Base-by-base conservation (phyloP, 768 basidiomycete species). In the Termitomyces sp. region DNA sequence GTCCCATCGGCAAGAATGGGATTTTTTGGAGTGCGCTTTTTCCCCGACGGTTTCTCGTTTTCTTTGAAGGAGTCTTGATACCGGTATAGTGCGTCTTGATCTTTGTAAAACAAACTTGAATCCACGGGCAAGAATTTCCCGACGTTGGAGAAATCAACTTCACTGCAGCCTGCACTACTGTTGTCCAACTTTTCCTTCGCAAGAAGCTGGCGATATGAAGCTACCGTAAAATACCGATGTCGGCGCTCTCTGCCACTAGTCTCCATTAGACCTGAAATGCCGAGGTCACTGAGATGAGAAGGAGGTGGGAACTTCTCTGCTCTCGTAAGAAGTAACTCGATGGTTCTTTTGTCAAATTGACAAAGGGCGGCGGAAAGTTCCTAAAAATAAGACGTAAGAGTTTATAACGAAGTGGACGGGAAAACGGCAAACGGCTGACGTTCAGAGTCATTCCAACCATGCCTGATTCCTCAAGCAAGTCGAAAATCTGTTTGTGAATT, bases 171-270 rank as follows among this genome's bases (percentile, higher is more conserved):
- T 5, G 74, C 72, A 42, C 72, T 69, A 4, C 71, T 63, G 53
- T 81, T 78, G 63, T 87, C 83, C 26, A 94, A 76, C 8, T 82
- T 80, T 69, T 94, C 90, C 46, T 77, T 75, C 2, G 75, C 72
- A 48, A 93, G 79, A 32, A 92, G 75, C 31, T 75, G 68, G 31
- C 76, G 79, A 70, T 90, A 96, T 31, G 85, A 82, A 2, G 80
- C 78, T 44, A 88, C 68, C 0, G 91, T 90, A 73, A 84, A 94
- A 67, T 92, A 92, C 60, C 92, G 81, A 68, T 92, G 84, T 24
- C 92, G 87, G 29, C 93, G 86, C 72, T 98, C 92, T 36, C 93
- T 84, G 5, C 92, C 92, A 60, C 80, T 78, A 0, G 84, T 91
- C 71, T 97, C 95, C 79, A 88, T 87, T 29, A 91, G 69, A 37